These are phyloP conservation scores for Solanum virginianum DNA, from an alignment of 257 asterid species.

Conservation along the genomic window DNA sequence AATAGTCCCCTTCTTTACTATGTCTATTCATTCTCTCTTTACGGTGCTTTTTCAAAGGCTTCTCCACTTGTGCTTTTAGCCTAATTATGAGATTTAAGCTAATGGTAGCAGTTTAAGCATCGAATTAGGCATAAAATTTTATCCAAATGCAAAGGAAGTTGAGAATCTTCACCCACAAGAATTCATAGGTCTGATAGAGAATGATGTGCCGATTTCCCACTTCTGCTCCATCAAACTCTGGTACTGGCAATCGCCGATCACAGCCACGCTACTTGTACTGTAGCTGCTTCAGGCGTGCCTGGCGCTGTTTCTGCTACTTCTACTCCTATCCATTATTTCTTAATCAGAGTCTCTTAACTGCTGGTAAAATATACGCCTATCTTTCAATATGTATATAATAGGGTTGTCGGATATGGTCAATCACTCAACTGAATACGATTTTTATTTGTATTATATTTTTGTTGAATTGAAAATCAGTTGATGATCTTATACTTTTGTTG, in stretches of 20 bases:
- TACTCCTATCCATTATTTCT: slow-evolving; percentile 16
- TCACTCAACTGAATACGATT: neutral
- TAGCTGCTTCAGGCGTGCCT: slow-evolving; percentile 42
- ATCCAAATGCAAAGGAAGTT: too few relatives aligned
- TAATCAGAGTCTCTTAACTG: neutral
- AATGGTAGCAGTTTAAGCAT: too few relatives aligned
- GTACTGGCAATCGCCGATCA: slow-evolving; percentile 10
- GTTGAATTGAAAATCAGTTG: neutral
- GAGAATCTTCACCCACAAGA: neutral
- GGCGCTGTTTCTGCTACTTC: slow-evolving; percentile 54
- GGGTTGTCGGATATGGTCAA: neutral
- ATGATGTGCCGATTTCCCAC: slow-evolving; percentile 2
- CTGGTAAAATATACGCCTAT: neutral
- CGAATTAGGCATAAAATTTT: too few relatives aligned
- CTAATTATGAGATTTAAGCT: too few relatives aligned
- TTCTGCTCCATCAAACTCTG: slow-evolving; percentile 10
- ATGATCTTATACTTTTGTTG: neutral
- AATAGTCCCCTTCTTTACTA: too few relatives aligned
- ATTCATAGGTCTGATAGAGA: neutral
- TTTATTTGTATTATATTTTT: neutral
- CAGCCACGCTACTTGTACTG: slow-evolving; percentile 18
- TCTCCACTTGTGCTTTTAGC: too few relatives aligned
- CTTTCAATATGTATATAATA: neutral
- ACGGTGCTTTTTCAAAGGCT: too few relatives aligned
- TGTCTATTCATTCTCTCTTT: too few relatives aligned